A percentile compares a stretch with the other conserved stretches of the same genome.
Evolutionary conservation across 371 early-diverging fungal species (phyloP).

Genomic region (Rhizopus sp.): DNA sequence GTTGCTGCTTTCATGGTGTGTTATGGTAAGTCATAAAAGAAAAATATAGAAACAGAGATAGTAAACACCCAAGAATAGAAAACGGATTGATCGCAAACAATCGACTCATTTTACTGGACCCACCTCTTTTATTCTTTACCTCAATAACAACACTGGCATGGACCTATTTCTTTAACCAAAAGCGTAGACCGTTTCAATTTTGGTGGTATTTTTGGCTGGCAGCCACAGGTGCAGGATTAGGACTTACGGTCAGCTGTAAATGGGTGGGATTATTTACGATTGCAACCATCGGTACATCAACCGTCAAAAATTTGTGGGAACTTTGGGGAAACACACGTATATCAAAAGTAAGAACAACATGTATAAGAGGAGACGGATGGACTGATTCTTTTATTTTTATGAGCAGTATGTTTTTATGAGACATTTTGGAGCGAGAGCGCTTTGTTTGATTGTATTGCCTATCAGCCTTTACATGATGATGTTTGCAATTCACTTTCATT

Average conservation of each 20-base stretch:
- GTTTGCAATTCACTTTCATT: conserved; percentile 90
- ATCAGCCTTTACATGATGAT: conserved; percentile 78
- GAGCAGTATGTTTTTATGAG: conserved; percentile 50
- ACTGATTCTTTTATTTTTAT: neutral
- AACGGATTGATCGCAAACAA: conserved; percentile 88
- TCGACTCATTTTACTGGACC: conserved; percentile 88
- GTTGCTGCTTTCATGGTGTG: conserved; percentile 51
- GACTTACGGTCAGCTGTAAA: conserved; percentile 72
- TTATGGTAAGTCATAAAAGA: conserved; percentile 36
- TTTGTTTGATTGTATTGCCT: conserved; percentile 88
- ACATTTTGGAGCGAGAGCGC: conserved; percentile 76
- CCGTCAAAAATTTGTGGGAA: conserved; percentile 83
- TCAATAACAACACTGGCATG: conserved; percentile 73
- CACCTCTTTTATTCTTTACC: conserved; percentile 83
- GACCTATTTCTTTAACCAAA: conserved; percentile 73
- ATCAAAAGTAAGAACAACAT: conserved; percentile 38
- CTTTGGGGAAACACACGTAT: conserved; percentile 70
- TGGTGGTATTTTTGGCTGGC: conserved; percentile 77
- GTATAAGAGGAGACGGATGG: neutral
- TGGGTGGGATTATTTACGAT: conserved; percentile 92
- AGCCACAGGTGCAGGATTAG: conserved; percentile 68
- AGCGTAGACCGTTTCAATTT: conserved; percentile 62
- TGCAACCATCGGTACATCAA: conserved; percentile 82
- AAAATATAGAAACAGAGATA: neutral
- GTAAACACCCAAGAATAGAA: conserved; percentile 48